Percentiles rank a stretch among this genome's conserved stretches.
Conservation (phyloP, 305 asterid genomes). For the Fraxinus dipetala region DNA sequence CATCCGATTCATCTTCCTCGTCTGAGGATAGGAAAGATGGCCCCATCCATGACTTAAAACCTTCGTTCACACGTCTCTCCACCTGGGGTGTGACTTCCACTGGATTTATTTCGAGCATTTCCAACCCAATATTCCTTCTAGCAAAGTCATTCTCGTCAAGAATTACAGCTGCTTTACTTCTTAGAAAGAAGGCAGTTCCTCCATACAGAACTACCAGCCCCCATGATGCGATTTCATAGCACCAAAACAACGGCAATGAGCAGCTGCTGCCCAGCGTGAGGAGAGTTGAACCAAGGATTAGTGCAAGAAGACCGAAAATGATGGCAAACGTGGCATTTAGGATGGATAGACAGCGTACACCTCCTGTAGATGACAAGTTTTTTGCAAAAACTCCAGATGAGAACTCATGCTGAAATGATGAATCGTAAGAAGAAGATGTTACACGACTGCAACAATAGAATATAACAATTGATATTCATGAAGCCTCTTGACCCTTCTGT, state of each 20-base stretch:
- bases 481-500: not conserved
- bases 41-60: slow-evolving; percentile 97
- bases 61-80: slow-evolving; percentile 76
- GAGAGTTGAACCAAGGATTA: slow-evolving; percentile 87
- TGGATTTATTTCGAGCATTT: slow-evolving; percentile 84
- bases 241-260: slow-evolving; percentile 89
- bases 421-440: not conserved
- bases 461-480: not conserved
- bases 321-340: slow-evolving; percentile 64
- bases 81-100: slow-evolving; percentile 66
- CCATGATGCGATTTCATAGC: slow-evolving; percentile 84
- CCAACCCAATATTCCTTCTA: slow-evolving; percentile 64
- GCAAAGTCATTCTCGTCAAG: slow-evolving; percentile 60
- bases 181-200: slow-evolving; percentile 68
- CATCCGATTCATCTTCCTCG: slow-evolving; percentile 78
- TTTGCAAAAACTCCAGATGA: not conserved
- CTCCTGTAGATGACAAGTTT: slow-evolving; percentile 46
- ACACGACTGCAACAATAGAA: not conserved
- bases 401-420: slow-evolving; percentile 1
- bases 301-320: slow-evolving; percentile 76
- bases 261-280: slow-evolving; percentile 92
- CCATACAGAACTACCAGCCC: slow-evolving; percentile 76
- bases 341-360: slow-evolving; percentile 86
- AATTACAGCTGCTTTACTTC: slow-evolving; percentile 62
- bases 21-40: slow-evolving; percentile 83